Base-by-base conservation (phyloP, 495 filamentous ascomycete species). In the Podospora pseudoanserina region DNA sequence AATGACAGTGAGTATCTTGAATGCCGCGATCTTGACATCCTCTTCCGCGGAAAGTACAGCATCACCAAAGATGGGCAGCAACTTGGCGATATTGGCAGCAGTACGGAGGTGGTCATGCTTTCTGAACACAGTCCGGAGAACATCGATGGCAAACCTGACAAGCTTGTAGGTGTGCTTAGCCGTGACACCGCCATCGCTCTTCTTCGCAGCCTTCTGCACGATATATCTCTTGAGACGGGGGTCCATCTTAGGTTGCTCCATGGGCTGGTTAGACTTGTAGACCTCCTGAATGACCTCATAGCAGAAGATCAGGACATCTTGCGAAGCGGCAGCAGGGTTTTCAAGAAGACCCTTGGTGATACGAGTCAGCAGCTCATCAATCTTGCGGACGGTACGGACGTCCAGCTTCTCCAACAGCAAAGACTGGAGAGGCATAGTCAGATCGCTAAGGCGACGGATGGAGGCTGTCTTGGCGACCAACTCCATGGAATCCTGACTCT, bases 401-500 rank as follows among this genome's bases (percentile, higher is more conserved):
- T 91, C 90, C 69, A 97, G 84, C 75, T 91, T 96, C 80, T 97
- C 92, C 54, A 87, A 82, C 23, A 99, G 80, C 4, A 98, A 81
- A 6, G 86, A 76, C 71, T 92, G 91, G 58, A 97, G 79, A 5
- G 95, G 95, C 59, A 81, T 81, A 66, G 96, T 82, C 23, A 99
- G 85, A 30, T 88, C 85, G 4, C 87, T 86, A n/a, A 99, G 85
- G 64, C 88, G 86, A 44, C 77, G 81, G 44, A 97, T 81, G 13
- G 92, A 92, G 7, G 92, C 87, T 59, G 86, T 90, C 75, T 88
- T 90, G 26, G 95, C 90, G 65, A 98, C 83, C 65, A 98, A 82
- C 73, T 98, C 95, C 91, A 98, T 97, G 4, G 96, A 96, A 72
- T 98, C 95, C 71, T 90, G 96, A 74, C 93, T 97, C 81, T 97